Base-by-base conservation (phyloP, 805 yeast species). In the Candida vaughaniae region DNA sequence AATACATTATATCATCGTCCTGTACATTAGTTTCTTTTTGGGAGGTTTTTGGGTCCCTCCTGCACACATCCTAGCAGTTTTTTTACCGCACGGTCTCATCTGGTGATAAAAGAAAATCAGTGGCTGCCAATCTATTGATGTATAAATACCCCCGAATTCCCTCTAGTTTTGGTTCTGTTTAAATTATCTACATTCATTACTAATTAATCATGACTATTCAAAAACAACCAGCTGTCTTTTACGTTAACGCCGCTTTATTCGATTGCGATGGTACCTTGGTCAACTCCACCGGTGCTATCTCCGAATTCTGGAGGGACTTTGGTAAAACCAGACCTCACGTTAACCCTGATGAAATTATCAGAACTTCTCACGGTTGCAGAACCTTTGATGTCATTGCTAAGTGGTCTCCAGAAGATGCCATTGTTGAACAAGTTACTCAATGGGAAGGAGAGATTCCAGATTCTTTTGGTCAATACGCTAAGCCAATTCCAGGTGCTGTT, bases 221-320 rank as follows among this genome's bases (percentile, higher is more conserved):
- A 41, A 64, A 66, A 53, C 66, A 66, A 57, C 71, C 71, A 27
- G 72, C 71, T 48, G 49, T 58, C 44, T 67, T 67, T 46, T 55
- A 62, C 55, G 65, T 65, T 44, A 55, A 67, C 52, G 73, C 72
- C 46, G 73, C 73, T 35, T 75, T 85, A 45, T 87, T 87, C 62
- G 95, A 87, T 64, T 79, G 89, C 36, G 95, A 87, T 58, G 95
- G 95, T 36, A 87, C 95, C 19, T 69, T 87, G 55, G 87, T 87
- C 56, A 79, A 83, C 60, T 84, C 95, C 27, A 86, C 90, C 42
- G 80, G 78, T 38, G 87, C 93, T 41, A 85, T 86, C 45, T 87
- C 85, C 54, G 83, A 79, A 53, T 79, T 85, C 67, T 87, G 95
- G 95, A 76, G 75, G 52, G 82, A 78, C 42, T 75, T 84, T 55